phyloP scores from a whole-genome alignment of 2,329 filamentous ascomycete genomes.

The Stachybotrys chlorohalonatus region DNA sequence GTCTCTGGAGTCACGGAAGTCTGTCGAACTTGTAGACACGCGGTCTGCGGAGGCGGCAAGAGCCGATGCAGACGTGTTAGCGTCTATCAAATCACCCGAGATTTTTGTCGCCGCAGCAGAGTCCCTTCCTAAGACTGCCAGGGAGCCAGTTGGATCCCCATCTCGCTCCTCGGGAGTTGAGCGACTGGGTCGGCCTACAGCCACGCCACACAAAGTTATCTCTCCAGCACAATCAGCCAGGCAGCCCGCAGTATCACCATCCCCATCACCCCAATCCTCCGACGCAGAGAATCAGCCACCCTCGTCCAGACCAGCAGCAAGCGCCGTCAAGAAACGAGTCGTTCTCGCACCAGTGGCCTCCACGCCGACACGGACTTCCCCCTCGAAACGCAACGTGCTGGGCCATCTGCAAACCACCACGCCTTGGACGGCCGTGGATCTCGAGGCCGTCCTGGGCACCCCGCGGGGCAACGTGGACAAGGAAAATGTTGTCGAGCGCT shows the following conservation, averaged over 20 bases:
- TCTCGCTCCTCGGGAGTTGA: conserved; percentile 7
- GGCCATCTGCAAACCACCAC: conserved; percentile 45
- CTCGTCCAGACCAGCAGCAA: conserved; percentile 49
- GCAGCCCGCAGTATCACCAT: conserved; percentile 50
- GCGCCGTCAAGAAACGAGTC: conserved; percentile 33
- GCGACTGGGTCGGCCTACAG: conserved; percentile 19
- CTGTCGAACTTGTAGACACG: conserved; percentile 6
- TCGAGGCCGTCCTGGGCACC: conserved; percentile 60
- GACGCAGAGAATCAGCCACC: conserved; percentile 75
- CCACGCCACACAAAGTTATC: conserved; percentile 32
- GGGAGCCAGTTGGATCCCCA: conserved; percentile 7
- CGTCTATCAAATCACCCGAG: conserved; percentile 8
- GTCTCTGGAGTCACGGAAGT: conserved; percentile 15
- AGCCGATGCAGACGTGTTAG: conserved; percentile 4
- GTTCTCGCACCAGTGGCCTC: conserved; percentile 35
- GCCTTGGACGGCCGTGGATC: conserved; percentile 66
- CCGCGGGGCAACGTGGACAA: conserved; percentile 33
- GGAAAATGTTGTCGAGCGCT: conserved; percentile 40
- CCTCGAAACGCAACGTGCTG: conserved; percentile 52
- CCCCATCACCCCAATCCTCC: conserved; percentile 64
- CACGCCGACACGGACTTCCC: conserved; percentile 45
- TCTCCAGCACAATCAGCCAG: conserved; percentile 40
- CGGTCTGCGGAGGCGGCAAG: conserved; percentile 4
- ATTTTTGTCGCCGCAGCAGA: conserved; percentile 5
- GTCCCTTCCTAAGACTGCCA: neutral